Evolutionary conservation across 805 yeast species (phyloP).

Genomic region (Ascoidea rubescens): DNA sequence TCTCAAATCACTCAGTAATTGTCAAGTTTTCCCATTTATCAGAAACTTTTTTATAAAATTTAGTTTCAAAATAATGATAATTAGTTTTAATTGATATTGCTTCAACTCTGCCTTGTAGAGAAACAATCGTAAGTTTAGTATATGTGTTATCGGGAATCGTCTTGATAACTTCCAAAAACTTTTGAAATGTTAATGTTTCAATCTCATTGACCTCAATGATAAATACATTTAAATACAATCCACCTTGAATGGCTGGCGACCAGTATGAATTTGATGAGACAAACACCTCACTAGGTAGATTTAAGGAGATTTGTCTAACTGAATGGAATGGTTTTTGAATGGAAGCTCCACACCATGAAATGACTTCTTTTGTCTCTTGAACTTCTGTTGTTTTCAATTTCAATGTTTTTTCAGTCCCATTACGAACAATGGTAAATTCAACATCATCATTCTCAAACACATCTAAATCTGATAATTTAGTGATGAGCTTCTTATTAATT

Average conservation of each 20-base stretch:
- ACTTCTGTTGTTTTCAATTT: constrained; percentile 53
- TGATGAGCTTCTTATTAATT: constrained; percentile 50
- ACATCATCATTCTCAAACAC: constrained; percentile 25
- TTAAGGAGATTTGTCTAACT: constrained; percentile 69
- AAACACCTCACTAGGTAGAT: constrained; percentile 70
- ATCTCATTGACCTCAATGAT: constrained; percentile 79
- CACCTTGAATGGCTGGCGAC: constrained; percentile 78
- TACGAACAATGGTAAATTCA: constrained; percentile 56
- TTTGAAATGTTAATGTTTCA: constrained; percentile 55
- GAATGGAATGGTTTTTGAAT: constrained; percentile 88
- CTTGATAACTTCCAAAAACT: constrained; percentile 54
- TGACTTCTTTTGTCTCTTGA: constrained; percentile 48
- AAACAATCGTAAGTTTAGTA: constrained; percentile 65
- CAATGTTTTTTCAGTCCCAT: constrained; percentile 46
- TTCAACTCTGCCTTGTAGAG: constrained; percentile 76
- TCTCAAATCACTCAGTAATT: no score
- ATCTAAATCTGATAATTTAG: constrained; percentile 53
- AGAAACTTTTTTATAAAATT: constrained; percentile 22
- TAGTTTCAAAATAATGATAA: constrained; percentile 71
- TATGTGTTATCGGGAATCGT: constrained; percentile 71
- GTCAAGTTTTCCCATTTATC: constrained; percentile 19
- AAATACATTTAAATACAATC: constrained; percentile 65
- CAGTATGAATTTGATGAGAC: constrained; percentile 63
- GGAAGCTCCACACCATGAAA: constrained; percentile 73
- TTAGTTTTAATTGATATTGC: constrained; percentile 80